phyloP scores from a whole-genome alignment of 257 asterid genomes.

The Scutellaria baicalensis region DNA sequence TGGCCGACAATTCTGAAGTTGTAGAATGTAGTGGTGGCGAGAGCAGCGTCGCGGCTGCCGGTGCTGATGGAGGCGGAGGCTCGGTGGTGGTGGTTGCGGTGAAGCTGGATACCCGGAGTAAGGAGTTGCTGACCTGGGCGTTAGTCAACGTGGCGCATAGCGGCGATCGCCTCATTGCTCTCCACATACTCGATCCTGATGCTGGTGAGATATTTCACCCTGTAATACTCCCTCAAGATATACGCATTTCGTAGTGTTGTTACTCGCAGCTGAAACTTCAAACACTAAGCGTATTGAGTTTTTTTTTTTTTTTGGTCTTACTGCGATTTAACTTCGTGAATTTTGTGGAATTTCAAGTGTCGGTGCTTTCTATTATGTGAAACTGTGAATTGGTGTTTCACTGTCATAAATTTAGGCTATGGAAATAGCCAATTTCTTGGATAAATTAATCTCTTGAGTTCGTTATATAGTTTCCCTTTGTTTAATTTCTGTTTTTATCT shows the following conservation, averaged over 20 bases:
- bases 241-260: neutral
- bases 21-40: slow-evolving; percentile 24
- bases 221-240: neutral
- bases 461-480: neutral
- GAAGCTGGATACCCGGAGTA: slow-evolving; percentile 63
- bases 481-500: neutral
- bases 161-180: slow-evolving; percentile 82
- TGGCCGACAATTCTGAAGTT: slow-evolving; percentile 12
- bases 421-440: neutral
- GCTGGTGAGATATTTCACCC: slow-evolving; percentile 39
- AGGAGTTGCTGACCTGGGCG: slow-evolving; percentile 83
- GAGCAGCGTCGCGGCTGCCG: slow-evolving; percentile 8
- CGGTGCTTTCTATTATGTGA: neutral
- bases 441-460: neutral
- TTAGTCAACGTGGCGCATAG: slow-evolving; percentile 70
- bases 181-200: slow-evolving; percentile 60
- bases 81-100: slow-evolving; percentile 80
- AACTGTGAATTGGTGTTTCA: neutral
- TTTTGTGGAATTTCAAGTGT: slow-evolving; percentile 8
- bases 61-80: slow-evolving; percentile 17
- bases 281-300: neutral
- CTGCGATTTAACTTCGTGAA: neutral
- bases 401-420: neutral
- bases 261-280: neutral
- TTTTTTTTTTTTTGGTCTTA: neutral